phyloP scores from a whole-genome alignment of 225 moss, liverwort and hornwort species.

The Marchantia polymorpha region DNA sequence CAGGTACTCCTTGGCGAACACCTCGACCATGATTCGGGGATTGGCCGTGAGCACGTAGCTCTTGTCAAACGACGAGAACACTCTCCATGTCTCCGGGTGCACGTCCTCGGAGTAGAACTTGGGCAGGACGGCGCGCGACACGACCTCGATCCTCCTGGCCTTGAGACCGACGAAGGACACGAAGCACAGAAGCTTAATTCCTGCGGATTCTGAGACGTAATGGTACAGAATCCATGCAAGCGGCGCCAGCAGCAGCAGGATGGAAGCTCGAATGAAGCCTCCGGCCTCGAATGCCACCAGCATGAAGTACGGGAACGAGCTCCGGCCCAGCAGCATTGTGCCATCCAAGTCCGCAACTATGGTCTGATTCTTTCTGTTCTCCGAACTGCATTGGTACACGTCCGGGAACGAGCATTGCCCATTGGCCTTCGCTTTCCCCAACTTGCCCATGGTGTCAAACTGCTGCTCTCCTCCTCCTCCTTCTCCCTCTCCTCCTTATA shows the following conservation, averaged over 20 bases:
- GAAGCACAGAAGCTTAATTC: constrained; percentile 29
- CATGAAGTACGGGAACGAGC: constrained; percentile 37
- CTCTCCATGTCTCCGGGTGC: constrained; percentile 49
- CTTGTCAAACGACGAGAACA: constrained; percentile 50
- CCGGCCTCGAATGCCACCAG: constrained; percentile 38
- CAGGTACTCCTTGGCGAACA: constrained; percentile 51
- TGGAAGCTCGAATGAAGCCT: constrained; percentile 20
- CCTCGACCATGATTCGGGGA: constrained; percentile 56
- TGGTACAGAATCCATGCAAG: constrained; percentile 30
- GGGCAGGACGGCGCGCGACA: constrained; percentile 51
- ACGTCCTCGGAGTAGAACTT: constrained; percentile 54
- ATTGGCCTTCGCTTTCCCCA: constrained; percentile 12
- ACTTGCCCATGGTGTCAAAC: constrained; percentile 21
- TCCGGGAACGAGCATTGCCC: constrained; percentile 17
- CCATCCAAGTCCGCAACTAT: constrained; percentile 31
- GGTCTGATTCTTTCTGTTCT: constrained; percentile 23
- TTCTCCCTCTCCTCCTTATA: neutral
- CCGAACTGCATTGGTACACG: constrained; percentile 30
- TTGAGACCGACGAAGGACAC: constrained; percentile 32
- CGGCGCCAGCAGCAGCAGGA: constrained; percentile 19
- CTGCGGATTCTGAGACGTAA: constrained; percentile 33
- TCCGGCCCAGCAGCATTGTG: constrained; percentile 29
- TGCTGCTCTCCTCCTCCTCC: too few relatives aligned
- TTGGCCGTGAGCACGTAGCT: constrained; percentile 49
- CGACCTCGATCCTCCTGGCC: constrained; percentile 37